Evolutionary conservation across 2,329 filamentous ascomycete species (phyloP), one percentile per base, ranked within the genome.

Genomic region (Hymenoscyphus fructigenus): DNA sequence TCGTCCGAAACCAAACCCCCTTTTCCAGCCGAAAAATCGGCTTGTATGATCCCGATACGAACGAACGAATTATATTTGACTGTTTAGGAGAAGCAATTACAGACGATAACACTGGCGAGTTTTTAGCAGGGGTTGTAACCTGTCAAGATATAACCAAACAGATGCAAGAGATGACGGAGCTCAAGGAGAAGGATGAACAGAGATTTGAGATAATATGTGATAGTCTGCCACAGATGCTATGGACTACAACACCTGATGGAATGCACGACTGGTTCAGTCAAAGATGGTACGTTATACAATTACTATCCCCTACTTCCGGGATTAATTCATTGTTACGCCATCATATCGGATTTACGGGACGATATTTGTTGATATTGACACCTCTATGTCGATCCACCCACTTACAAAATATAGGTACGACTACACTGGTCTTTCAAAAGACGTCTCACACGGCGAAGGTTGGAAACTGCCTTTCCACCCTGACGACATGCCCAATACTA

Each of bases 201-300:
- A 85, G 90, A 59, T 93, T 94, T 75, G 87, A 88, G 72, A 81
- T 89, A 6, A 92, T 93, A 59, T 91, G 89, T 68, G 91, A 93
- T 68, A 89, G 84, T 23, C 88, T 89, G 83, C 86, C 87, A 1
- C 86, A 89, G 71, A 79, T 89, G 77, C 87, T 93, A 5, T 94
- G 91, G 90, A 92, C 89, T 0, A 85, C 90, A 0, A 86, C 78
- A 0, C 82, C 89, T 0, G 84, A 89, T 17, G 91, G 91, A 0
- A 70, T 79, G 29, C 83, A 86, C 69, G 90, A 93, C 71, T 93
- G 91, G 77, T 93, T 89, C 76, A 91, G 90, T 65, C 84, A 86
- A 57, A 81, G 88, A n/a, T 94, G 91, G 89, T 72, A 47, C 57
- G 68, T 61, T 1, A 20, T 44, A 17, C 9, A 44, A 26, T 23